A percentile compares a stretch with the other conserved stretches of the same genome.
Evolutionary conservation across 2,329 filamentous ascomycete species (phyloP).

Genomic region (Aureobasidium sp.): DNA sequence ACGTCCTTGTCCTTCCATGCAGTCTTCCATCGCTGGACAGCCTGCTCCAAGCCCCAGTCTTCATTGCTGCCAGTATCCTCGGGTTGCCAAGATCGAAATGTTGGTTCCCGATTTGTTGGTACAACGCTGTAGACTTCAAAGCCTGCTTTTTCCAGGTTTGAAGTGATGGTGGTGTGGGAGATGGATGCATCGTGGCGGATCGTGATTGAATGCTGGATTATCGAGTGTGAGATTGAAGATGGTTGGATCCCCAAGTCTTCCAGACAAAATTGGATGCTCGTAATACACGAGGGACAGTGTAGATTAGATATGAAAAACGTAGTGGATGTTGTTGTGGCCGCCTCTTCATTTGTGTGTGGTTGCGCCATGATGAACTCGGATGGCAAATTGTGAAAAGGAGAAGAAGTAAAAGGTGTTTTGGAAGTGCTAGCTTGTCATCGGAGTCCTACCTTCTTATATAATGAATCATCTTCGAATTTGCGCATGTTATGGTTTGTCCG

Average conservation of each 20-base stretch:
- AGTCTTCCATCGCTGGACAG: constrained; percentile 19
- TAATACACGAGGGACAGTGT: constrained; percentile 71
- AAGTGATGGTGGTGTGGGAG: constrained; percentile 34
- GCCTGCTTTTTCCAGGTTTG: constrained; percentile 49
- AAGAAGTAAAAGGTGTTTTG: background rate
- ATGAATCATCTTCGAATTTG: background rate
- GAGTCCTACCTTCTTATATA: background rate
- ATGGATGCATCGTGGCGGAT: constrained; percentile 46
- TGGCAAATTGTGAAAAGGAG: background rate
- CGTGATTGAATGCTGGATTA: constrained; percentile 63
- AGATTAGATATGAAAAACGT: constrained; percentile 63
- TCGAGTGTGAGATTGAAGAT: constrained; percentile 59
- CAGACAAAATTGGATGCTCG: constrained; percentile 56
- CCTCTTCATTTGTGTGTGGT: background rate
- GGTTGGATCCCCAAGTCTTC: constrained; percentile 41
- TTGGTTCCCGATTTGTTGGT: constrained; percentile 17
- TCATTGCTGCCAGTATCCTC: background rate
- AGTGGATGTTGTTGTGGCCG: constrained; percentile 35
- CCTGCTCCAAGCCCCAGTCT: constrained; percentile 16
- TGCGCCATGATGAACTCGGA: background rate
- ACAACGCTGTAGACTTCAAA: constrained; percentile 53
- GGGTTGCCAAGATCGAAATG: background rate
- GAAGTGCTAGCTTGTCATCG: too few relatives aligned
- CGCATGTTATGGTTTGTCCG: background rate
- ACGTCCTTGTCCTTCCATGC: constrained; percentile 7